Conservation (phyloP, 305 asterid genomes). For the Fraxinus angustifolia region DNA sequence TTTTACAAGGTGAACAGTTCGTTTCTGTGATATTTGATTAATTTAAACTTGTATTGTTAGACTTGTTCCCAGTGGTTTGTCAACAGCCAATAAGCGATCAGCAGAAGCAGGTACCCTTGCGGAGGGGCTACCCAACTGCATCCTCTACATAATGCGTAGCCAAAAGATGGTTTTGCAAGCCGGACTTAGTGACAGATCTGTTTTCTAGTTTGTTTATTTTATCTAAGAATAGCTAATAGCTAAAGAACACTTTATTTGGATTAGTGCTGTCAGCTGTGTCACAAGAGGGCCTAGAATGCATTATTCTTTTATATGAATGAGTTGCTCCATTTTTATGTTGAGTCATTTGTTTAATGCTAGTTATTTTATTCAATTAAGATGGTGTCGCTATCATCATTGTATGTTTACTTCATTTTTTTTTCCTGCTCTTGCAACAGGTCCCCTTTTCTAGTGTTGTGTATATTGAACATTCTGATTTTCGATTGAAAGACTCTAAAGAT, state of each 20-base stretch:
- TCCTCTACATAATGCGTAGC: neutral
- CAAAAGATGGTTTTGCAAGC: neutral
- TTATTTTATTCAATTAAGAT: neutral
- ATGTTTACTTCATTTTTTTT: slow-evolving; percentile 7
- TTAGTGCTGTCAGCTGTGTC: neutral
- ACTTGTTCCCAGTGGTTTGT: neutral
- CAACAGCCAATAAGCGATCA: neutral
- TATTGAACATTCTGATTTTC: slow-evolving; percentile 78
- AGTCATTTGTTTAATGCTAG: neutral
- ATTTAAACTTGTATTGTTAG: neutral
- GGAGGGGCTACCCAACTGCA: neutral
- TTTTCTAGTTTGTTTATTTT: neutral
- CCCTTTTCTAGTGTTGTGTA: slow-evolving; percentile 86
- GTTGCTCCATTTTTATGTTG: neutral
- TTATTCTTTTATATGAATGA: neutral
- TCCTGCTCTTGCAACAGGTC: slow-evolving; percentile 45
- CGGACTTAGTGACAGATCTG: neutral
- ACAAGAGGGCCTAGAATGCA: neutral
- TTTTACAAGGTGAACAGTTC: slow-evolving; percentile 56
- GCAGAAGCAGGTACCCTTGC: neutral
- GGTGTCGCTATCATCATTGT: neutral
- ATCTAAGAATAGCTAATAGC: neutral
- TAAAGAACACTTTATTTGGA: neutral
- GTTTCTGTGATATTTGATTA: neutral
- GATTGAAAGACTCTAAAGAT: slow-evolving; percentile 86